A percentile compares a stretch with the other conserved stretches of the same genome.
Evolutionary conservation across 1,139 yeast species (phyloP).

Genomic region (Candida mesenterica): DNA sequence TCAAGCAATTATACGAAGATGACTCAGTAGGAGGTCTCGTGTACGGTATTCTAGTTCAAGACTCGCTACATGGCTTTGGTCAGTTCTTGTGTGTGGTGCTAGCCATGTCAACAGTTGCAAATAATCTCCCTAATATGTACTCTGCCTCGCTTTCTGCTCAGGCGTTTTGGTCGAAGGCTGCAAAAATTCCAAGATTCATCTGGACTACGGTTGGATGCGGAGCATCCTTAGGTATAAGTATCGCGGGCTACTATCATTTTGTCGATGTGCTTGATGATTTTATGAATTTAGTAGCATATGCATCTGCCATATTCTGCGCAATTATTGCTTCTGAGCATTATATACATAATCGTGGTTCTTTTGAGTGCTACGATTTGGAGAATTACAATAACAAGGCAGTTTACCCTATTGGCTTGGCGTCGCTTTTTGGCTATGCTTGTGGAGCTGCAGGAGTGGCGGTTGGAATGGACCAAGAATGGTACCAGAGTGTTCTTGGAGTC

Average conservation of each 20-base stretch:
- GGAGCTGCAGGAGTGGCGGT: constrained; percentile 31
- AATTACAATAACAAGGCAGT: constrained; percentile 21
- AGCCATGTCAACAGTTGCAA: constrained; percentile 29
- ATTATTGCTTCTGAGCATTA: constrained; percentile 28
- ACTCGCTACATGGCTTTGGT: constrained; percentile 31
- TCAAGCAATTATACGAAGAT: constrained; percentile 18
- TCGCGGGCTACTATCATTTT: constrained; percentile 33
- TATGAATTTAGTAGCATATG: constrained; percentile 29
- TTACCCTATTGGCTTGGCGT: constrained; percentile 28
- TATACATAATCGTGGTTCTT: constrained; percentile 23
- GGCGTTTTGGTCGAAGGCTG: constrained; percentile 29
- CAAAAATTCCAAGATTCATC: constrained; percentile 27
- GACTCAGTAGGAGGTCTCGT: constrained; percentile 32
- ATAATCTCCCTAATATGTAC: constrained; percentile 31
- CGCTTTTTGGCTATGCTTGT: constrained; percentile 23
- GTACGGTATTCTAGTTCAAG: constrained; percentile 26
- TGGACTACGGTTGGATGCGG: constrained; percentile 32
- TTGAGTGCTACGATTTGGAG: constrained; percentile 23
- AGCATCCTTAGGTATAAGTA: constrained; percentile 28
- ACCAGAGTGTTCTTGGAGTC: constrained; percentile 26
- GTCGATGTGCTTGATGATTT: constrained; percentile 29
- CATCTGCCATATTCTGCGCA: constrained; percentile 30
- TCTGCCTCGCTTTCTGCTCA: constrained; percentile 29
- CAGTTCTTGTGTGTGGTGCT: constrained; percentile 30
- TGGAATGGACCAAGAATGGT: constrained; percentile 32